Evolutionary conservation across 352 stramenopile species (phyloP).

Genomic region (Phytopythium mirpurense): DNA sequence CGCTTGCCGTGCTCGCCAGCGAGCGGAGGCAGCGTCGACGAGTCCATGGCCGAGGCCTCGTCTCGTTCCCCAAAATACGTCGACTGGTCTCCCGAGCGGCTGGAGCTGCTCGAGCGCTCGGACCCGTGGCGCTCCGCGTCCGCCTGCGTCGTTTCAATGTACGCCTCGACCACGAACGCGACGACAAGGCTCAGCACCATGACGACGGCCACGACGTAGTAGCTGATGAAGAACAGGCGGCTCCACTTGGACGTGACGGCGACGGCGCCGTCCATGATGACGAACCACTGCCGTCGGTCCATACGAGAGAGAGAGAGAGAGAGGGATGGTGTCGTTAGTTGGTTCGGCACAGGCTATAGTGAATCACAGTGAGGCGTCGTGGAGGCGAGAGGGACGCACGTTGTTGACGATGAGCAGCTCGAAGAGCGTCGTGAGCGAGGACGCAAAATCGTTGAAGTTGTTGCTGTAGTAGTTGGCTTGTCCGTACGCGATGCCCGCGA

Average conservation of each 20-base stretch:
- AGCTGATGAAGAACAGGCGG: constrained; percentile 67
- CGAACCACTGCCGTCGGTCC: constrained; percentile 40
- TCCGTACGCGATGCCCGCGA: constrained; percentile 37
- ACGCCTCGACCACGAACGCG: constrained; percentile 58
- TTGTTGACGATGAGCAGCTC: constrained; percentile 78
- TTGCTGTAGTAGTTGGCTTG: constrained; percentile 54
- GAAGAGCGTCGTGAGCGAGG: constrained; percentile 59
- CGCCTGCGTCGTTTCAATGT: constrained; percentile 26
- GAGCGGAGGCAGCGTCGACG: not conserved
- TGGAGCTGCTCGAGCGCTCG: too few relatives aligned
- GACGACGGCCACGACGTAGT: constrained; percentile 65
- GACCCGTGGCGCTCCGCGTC: not conserved
- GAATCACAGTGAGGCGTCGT: too few relatives aligned
- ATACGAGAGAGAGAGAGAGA: too few relatives aligned
- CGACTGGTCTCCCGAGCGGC: not conserved
- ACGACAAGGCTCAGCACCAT: constrained; percentile 73
- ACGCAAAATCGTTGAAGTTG: constrained; percentile 78
- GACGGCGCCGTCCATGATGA: constrained; percentile 59
- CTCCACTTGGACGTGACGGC: constrained; percentile 47
- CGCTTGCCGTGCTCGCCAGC: not conserved
- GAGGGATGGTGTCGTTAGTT: too few relatives aligned
- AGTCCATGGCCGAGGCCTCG: too few relatives aligned
- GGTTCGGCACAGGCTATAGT: too few relatives aligned
- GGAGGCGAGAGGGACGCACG: constrained; percentile 27
- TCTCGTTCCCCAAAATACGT: too few relatives aligned